Conservation (phyloP, 208 protist genomes). For the Angomonas ambiguus region DNA sequence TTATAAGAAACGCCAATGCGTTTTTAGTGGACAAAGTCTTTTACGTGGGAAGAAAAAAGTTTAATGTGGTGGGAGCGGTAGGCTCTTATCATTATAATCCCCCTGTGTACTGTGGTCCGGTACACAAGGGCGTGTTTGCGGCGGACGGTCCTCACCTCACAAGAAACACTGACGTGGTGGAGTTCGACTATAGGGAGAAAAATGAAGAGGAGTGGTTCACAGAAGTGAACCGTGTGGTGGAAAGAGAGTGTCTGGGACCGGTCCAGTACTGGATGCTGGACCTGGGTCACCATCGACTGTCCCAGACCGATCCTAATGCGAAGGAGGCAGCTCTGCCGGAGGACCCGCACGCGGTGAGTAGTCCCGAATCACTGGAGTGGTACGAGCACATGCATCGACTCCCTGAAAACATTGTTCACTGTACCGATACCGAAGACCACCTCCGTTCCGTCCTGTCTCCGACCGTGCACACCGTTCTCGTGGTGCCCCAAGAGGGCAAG, state of each 20-base stretch:
- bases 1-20: constrained; percentile 84
- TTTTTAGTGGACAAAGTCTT: constrained; percentile 80
- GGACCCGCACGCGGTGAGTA: constrained; percentile 9
- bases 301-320: constrained; percentile 14
- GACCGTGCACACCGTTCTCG: constrained; percentile 25
- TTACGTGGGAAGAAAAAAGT: constrained; percentile 74
- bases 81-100: constrained; percentile 84
- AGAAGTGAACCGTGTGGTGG: constrained; percentile 8
- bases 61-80: constrained; percentile 78
- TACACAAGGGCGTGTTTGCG: background rate
- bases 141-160: background rate
- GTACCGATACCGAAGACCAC: constrained; percentile 45
- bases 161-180: too few species aligned
- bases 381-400: constrained; percentile 22
- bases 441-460: constrained; percentile 18
- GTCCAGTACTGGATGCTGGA: constrained; percentile 65
- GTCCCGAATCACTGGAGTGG: constrained; percentile 26
- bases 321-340: background rate
- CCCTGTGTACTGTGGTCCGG: constrained; percentile 46
- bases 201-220: background rate
- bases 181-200: too few species aligned
- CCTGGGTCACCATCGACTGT: constrained; percentile 60
- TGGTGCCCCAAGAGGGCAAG: constrained; percentile 79
- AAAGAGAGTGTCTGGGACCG: constrained; percentile 12
- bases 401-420: constrained; percentile 14